Base-by-base conservation (phyloP, 2,329 filamentous ascomycete genomes). In the Thielaviopsis euricoi region DNA sequence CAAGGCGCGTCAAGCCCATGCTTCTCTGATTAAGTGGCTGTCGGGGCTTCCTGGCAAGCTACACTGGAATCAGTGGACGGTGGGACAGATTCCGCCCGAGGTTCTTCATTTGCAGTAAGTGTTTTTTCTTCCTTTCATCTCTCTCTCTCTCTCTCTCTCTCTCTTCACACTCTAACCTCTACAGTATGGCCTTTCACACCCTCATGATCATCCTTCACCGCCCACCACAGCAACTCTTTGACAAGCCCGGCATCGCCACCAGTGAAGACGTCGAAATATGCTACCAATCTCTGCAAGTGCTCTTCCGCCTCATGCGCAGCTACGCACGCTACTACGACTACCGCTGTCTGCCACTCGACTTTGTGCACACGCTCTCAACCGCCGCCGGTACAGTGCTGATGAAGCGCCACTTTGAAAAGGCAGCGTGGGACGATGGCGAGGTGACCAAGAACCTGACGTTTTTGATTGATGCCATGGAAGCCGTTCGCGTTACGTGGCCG, bases 1-100 rank as follows among this genome's bases (percentile, higher is more conserved):
- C 12, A 71, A 70, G 13, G 71, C 72, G 13, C 70, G 71, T 53
- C 69, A 73, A 49, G 73, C 76, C n/a, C 73, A 77, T 64, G 68
- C 72, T 13, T 68, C 72, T 1, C 65, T 77, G 52, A 72, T 68
- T 10, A 75, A 72, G 57, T 76, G 75, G 75, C 66, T 74, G 1
- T 67, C 71, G 2, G 70, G 68, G 46, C 66, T 77, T 1, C 74
- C 75, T 1, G 68, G 70, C 5, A 74, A 72, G 26, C 64, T 77
- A 43, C 72, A 77, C 61, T 77, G 75, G 74, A 76, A 75, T 56
- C 73, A 75, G 58, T 76, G 75, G 74, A 75, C 71, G 2, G 71
- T 74, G 0, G 73, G 72, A 3, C 67, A 72, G 21, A 71, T 77
- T 3, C 71, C 73, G 2, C 67, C 71, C 2, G 71, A 71, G 26